Evolutionary conservation across 78 protist genomes (phyloP), one percentile per base, ranked within the genome.

Genomic region (Monosiga brevicollis): DNA sequence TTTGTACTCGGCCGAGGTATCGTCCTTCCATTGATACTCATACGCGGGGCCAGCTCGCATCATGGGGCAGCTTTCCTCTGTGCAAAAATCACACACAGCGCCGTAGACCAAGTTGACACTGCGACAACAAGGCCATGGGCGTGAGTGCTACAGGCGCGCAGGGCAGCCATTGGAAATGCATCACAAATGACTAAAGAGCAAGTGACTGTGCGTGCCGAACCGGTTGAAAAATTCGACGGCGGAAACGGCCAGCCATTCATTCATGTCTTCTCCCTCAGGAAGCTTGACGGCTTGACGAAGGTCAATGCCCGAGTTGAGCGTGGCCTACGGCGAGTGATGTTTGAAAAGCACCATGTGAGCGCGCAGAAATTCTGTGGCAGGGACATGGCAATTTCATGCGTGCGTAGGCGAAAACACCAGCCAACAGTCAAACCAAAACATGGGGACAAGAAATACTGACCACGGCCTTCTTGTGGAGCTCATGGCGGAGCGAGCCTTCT

Each of bases 231-330:
- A n/a, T n/a, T n/a, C 2, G 83, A 37, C 39, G 90, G 93, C 95
- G 89, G 96, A 94, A 0, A 97, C 98, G 3, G 98, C 97, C 32
- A 97, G 93, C 99, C 98, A 96, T 74, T 96, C 98, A 82, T 94
- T 89, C 34, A 79, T 42, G 84, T 98, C 98, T 73, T 94, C 99
- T 0, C 98, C 97, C 26, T 87, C 84, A 0, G 99, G 99, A 29
- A 98, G 92, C 6, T 83, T 73, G 25, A 98, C 99, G 0, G 98
- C 97, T 9, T 83, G 82, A 29, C 78, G 76, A 75, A 93, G 79
- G 49, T 86, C 76, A 34, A 37, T 1, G 32, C 85, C 79, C 38
- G 55, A 6, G 79, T 76, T 72, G 40, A 86, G 83, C 26, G 83
- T 9, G 20, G 74, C 75, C 55, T 76, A 41, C 15, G 62, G 29